phyloP scores from a whole-genome alignment of 176 grass and related monocot genomes.

The Eragrostis nindensis region DNA sequence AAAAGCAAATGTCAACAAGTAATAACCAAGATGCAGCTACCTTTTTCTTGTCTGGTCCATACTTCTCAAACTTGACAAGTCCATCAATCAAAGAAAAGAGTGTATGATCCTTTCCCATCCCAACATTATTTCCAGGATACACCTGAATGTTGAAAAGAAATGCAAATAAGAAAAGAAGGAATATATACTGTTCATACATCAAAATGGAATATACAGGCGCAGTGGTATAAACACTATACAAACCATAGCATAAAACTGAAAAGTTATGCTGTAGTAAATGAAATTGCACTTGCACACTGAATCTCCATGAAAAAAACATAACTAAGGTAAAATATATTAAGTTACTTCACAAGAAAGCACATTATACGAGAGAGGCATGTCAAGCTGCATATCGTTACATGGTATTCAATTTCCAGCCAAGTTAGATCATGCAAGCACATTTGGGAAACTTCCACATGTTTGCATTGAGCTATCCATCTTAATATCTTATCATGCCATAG shows the following conservation, averaged over 20 bases:
- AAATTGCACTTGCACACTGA: conserved; percentile 7
- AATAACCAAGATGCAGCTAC: conserved; percentile 31
- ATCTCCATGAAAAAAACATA: not conserved
- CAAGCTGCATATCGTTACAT: not conserved
- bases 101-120: conserved; percentile 96
- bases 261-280: not conserved
- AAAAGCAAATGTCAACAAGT: not conserved
- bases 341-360: not conserved
- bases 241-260: not conserved
- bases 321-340: not conserved
- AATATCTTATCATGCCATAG: not conserved
- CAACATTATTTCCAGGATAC: conserved; percentile 98
- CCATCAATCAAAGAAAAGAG: conserved; percentile 99
- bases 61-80: conserved; percentile 98
- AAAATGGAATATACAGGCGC: not conserved
- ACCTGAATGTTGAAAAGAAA: conserved; percentile 58
- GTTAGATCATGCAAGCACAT: not conserved
- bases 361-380: not conserved
- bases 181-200: not conserved
- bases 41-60: conserved; percentile 89
- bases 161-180: conserved; percentile 1
- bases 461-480: not conserved
- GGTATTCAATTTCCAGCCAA: not conserved
- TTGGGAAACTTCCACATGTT: not conserved
- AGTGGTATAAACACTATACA: not conserved